Evolutionary conservation across 768 basidiomycete genomes (phyloP).

Genomic region (Goffeauzyma gilvescens): DNA sequence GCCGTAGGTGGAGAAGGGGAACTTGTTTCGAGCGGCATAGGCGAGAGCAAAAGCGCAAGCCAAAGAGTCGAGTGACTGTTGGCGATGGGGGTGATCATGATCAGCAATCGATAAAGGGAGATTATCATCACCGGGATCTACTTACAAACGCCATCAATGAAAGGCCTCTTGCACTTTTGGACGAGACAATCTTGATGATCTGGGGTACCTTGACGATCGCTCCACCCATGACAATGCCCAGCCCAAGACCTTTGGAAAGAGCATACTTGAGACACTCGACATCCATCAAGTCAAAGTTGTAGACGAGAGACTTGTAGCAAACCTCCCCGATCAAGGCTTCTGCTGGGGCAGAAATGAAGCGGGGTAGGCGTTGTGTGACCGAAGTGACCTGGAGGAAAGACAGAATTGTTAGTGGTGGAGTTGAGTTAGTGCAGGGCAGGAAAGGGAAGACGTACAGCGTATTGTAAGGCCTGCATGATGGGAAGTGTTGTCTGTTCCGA

Average conservation of each 20-base stretch:
- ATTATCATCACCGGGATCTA: not conserved
- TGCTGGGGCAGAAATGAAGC: slow-evolving; percentile 63
- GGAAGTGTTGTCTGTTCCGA: too few relatives aligned
- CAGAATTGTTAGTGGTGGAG: not conserved
- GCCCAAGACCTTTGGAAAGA: slow-evolving; percentile 73
- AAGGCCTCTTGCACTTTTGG: slow-evolving; percentile 60
- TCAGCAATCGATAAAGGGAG: not conserved
- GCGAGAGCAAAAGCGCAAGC: slow-evolving; percentile 74
- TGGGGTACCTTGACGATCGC: slow-evolving; percentile 94
- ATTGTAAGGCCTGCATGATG: slow-evolving; percentile 4
- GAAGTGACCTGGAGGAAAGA: slow-evolving; percentile 17
- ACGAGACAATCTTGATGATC: slow-evolving; percentile 35
- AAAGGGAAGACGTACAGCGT: not conserved
- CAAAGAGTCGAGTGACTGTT: slow-evolving; percentile 54
- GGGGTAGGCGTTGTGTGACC: slow-evolving; percentile 65
- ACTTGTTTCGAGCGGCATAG: slow-evolving; percentile 65
- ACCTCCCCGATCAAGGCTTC: slow-evolving; percentile 66
- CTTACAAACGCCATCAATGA: slow-evolving; percentile 60
- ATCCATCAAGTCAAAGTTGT: slow-evolving; percentile 60
- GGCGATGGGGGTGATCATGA: not conserved
- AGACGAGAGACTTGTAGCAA: slow-evolving; percentile 67
- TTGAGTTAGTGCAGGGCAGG: not conserved
- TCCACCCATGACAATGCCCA: slow-evolving; percentile 77
- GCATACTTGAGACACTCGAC: slow-evolving; percentile 75
- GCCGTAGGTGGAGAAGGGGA: slow-evolving; percentile 94